Base-by-base conservation (phyloP, 2,329 filamentous ascomycete genomes). In the Sphaerulina vaccinii region DNA sequence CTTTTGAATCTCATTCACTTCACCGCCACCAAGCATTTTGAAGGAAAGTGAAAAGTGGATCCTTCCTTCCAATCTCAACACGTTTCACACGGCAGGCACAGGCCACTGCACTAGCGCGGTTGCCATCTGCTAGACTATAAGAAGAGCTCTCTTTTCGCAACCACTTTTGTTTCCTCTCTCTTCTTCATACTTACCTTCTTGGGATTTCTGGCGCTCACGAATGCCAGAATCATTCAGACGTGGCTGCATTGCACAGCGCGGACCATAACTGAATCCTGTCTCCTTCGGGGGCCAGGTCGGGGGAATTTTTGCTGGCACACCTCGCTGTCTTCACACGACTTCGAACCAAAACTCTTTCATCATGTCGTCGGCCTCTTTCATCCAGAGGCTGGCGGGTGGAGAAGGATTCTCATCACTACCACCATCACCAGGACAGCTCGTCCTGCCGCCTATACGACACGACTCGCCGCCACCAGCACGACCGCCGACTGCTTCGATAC, bases 191-290 rank as follows among this genome's bases (percentile, higher is more conserved):
- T n/a, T 32, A 37, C 35, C 35, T 37, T 37, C n/a, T 37, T 37
- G 35, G 18, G 35, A 15, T 16, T 16, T 37, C 35, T 16, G 35
- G 35, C 18, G 35, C 35, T 37, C 35, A 37, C 35, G 35, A 37
- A 37, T 37, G 18, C 35, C 15, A 7, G 35, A 37, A 16, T 15
- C 35, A 37, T 37, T 37, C 35, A 37, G n/a, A 19, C n/a, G n/a
- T 16, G n/a, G n/a, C 35, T 37, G 35, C 35, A 37, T 37, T 37
- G 35, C 35, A 37, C 35, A 37, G 35, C 35, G 35, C 35, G 35
- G 35, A 16, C n/a, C n/a, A 9, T 9, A 19, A 37, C 35, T 37
- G 35, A 37, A 37, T 37, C 35, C 18, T 16, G 18, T 37, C 35
- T 37, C 35, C 35, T 37, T 37, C 35, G 35, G 35, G 35, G 35